Evolutionary conservation across 306 rosid genomes (phyloP).

Genomic region (Vigna reflexopilosa): DNA sequence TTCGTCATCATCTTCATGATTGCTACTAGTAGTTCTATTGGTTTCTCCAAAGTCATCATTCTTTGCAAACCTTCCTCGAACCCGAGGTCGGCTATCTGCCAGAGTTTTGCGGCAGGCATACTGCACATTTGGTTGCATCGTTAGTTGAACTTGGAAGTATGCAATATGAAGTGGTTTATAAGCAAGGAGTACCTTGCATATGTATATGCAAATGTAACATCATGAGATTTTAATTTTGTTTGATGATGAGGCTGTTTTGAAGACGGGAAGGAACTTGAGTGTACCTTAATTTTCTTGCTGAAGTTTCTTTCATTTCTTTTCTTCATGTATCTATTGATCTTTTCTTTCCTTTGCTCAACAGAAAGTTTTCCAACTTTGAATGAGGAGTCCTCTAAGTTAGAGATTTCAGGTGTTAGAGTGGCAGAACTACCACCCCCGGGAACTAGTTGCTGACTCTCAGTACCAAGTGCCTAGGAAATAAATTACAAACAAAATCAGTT

Average conservation of each 20-base stretch:
- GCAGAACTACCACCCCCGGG: slow-evolving; percentile 67
- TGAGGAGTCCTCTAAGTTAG: slow-evolving; percentile 77
- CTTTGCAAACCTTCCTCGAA: slow-evolving; percentile 95
- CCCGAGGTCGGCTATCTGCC: slow-evolving; percentile 98
- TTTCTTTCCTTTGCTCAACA: slow-evolving; percentile 88
- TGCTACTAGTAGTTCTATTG: slow-evolving; percentile 65
- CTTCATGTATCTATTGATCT: slow-evolving; percentile 96
- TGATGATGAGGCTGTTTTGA: neutral
- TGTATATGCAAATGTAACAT: slow-evolving; percentile 21
- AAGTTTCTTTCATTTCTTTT: slow-evolving; percentile 95
- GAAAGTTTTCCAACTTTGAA: slow-evolving; percentile 95
- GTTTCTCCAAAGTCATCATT: slow-evolving; percentile 85
- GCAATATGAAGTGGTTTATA: slow-evolving; percentile 18
- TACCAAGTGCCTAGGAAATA: slow-evolving; percentile 58
- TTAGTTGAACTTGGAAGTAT: slow-evolving; percentile 42
- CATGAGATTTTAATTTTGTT: slow-evolving; percentile 22
- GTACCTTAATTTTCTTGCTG: slow-evolving; percentile 98
- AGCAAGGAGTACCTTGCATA: slow-evolving; percentile 33
- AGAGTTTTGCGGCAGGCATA: slow-evolving; percentile 97
- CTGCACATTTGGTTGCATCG: slow-evolving; percentile 55
- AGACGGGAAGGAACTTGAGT: neutral
- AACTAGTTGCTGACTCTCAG: slow-evolving; percentile 75
- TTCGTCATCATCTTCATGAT: slow-evolving; percentile 85
- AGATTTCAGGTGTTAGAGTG: slow-evolving; percentile 70
- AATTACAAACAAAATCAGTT: slow-evolving; percentile 4